Percentiles rank a stretch among this genome's conserved stretches.
phyloP scores from a whole-genome alignment of 768 basidiomycete species.

The Suillus luteus region DNA sequence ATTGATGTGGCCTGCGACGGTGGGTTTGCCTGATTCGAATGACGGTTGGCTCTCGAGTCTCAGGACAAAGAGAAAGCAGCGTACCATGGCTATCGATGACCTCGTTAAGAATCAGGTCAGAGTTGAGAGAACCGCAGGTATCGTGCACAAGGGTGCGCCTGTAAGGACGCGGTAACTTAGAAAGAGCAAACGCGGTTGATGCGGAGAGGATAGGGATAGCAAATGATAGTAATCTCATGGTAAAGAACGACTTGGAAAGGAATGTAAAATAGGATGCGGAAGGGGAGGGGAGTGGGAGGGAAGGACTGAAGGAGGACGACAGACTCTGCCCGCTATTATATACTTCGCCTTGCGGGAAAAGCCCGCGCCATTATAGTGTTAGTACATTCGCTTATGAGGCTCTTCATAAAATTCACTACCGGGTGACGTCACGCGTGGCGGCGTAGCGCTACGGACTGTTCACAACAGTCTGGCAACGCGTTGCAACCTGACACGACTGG shows the following conservation, averaged over 20 bases:
- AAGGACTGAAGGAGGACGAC: background rate
- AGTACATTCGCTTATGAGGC: slow-evolving; percentile 3
- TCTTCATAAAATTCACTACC: slow-evolving; percentile 7
- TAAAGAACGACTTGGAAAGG: slow-evolving; percentile 12
- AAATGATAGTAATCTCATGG: slow-evolving; percentile 22
- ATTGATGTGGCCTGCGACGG: slow-evolving; percentile 29
- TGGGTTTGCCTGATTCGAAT: slow-evolving; percentile 19
- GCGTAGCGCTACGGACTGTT: background rate
- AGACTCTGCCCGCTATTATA: slow-evolving; percentile 11
- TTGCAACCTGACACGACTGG: background rate
- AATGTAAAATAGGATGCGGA: background rate
- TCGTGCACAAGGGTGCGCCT: slow-evolving; percentile 13
- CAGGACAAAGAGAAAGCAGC: background rate
- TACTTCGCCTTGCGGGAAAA: background rate
- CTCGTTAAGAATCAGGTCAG: slow-evolving; percentile 23
- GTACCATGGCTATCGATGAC: slow-evolving; percentile 15
- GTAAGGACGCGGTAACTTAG: slow-evolving; percentile 9
- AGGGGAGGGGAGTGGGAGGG: background rate
- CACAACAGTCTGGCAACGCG: background rate
- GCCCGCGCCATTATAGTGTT: background rate
- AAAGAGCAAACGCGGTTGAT: slow-evolving; percentile 21
- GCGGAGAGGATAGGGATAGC: slow-evolving; percentile 23
- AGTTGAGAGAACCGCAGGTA: slow-evolving; percentile 20
- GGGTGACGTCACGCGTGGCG: background rate
- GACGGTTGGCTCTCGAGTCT: background rate